Evolutionary conservation across 306 rosid genomes (phyloP), one percentile per base, ranked within the genome.

Genomic region (Acmispon strigosus): DNA sequence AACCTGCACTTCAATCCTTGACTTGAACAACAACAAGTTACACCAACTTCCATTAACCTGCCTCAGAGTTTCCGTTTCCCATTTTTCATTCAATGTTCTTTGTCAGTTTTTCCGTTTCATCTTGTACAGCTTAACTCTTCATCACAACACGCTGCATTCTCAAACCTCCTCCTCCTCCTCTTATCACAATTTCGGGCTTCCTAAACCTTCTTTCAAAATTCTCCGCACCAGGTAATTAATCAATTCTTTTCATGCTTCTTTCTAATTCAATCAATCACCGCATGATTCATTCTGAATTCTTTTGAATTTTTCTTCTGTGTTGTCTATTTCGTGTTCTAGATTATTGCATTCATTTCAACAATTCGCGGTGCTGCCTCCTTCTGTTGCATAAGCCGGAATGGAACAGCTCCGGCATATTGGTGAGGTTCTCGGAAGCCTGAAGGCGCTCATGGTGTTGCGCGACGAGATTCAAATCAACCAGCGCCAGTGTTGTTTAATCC

Each of bases 361-460:
- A 45, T 49, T 55, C 20, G 9, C 61, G 54, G 73, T 19, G 66
- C 37, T 19, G 66, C 37, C 0, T 32, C 37, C 37, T 32, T 32
- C 37, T 17, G 7, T 15, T 6, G 7, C 12, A 4, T 36, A 4
- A 41, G 73, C 74, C 74, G 86, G 91, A 86, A 95, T 95, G 99
- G 99, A 95, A 70, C 96, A 91, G 61, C 90, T 89, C 90, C 97
- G 99, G 90, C 97, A 76, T 17, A 84, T 95, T 4, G 99, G 99
- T 29, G 99, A 95, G 91, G 91, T 87, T 45, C 65, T 91, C 45
- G 99, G 99, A 42, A 89, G 99, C 58, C 16, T 95, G 64, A 95
- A 87, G 76, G 96, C 97, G 39, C 78, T 95, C 0, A 89, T 91
- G 96, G 90, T 89, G 29, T 54, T 95, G 44, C 86, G 86, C 13